Evolutionary conservation across 192 early-diverging fungal species (phyloP).

Genomic region (Rhizophagus clarus): DNA sequence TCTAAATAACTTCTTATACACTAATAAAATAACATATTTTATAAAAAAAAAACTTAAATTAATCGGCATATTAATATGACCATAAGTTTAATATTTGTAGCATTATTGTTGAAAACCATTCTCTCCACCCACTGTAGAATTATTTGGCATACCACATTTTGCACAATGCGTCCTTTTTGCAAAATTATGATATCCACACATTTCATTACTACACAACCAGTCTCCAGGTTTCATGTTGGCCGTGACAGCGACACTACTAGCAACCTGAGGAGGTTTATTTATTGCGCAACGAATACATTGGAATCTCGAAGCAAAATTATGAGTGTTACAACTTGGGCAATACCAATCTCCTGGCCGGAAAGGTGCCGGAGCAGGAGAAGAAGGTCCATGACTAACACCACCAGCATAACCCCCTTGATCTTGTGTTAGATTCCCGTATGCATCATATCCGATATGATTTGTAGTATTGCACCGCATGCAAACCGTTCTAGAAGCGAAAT

Average conservation of each 20-base stretch:
- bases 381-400: constrained; percentile 16
- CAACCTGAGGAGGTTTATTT: constrained; percentile 44
- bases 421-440: constrained; percentile 29
- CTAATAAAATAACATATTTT: neutral
- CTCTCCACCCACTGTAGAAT: constrained; percentile 17
- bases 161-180: constrained; percentile 50
- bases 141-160: constrained; percentile 40
- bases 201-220: constrained; percentile 49
- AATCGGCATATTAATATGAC: neutral
- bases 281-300: constrained; percentile 60
- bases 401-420: constrained; percentile 38
- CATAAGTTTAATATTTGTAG: neutral
- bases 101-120: constrained; percentile 18
- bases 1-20: neutral
- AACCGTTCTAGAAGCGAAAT: constrained; percentile 71
- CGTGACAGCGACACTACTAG: neutral
- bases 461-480: constrained; percentile 65
- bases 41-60: neutral
- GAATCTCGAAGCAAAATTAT: constrained; percentile 71
- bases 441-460: constrained; percentile 36
- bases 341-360: constrained; percentile 70
- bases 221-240: constrained; percentile 51
- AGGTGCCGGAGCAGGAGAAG: constrained; percentile 40
- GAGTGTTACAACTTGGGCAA: constrained; percentile 63
- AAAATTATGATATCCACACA: constrained; percentile 57